Base-by-base conservation (phyloP, 805 yeast species). In the Yamadazyma olivae region DNA sequence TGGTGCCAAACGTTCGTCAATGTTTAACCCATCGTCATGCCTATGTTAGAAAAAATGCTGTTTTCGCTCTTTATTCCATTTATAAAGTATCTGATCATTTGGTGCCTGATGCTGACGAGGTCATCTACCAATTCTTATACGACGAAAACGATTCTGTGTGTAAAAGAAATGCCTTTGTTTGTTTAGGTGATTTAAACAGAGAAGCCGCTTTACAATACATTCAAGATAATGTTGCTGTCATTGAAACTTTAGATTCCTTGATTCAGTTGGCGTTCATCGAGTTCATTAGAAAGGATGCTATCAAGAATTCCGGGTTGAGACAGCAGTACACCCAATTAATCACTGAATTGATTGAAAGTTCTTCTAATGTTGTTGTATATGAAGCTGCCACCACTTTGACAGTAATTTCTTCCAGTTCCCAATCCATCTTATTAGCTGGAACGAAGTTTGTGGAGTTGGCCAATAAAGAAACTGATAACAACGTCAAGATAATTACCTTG, bases 21-120 rank as follows among this genome's bases (percentile, higher is more conserved):
- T 89, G 97, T 67, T 71, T 95, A 50, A 95, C 87, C 49, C 96
- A 93, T 64, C 83, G 99, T 49, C 98, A 93, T 63, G 95, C 98
- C 7, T 93, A 95, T 55, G 99, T 93, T 44, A 82, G 99, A 58
- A 93, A 93, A 61, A 91, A 93, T 57, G 99, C 99, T 5, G 90
- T 88, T 16, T 83, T 91, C 62, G 95, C 98, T 27, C 78, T 93
- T 40, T 77, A 75, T 51, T 80, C 95, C 17, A 86, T 93, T 49
- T 84, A 76, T 61, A 73, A 80, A 56, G 90, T 83, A 35, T 80
- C 95, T 22, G 89, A 84, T 27, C 91, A 85, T 63, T 75, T 93
- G 56, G 75, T 87, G 30, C 99, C 99, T 5, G 99, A 95, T 65
- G 96, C 97, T n/a, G 83, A 89, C 35, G 95, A 86, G 48, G 74